Evolutionary conservation across 75 land plant genomes (phyloP).

Genomic region (Adiantum capillusveneris): DNA sequence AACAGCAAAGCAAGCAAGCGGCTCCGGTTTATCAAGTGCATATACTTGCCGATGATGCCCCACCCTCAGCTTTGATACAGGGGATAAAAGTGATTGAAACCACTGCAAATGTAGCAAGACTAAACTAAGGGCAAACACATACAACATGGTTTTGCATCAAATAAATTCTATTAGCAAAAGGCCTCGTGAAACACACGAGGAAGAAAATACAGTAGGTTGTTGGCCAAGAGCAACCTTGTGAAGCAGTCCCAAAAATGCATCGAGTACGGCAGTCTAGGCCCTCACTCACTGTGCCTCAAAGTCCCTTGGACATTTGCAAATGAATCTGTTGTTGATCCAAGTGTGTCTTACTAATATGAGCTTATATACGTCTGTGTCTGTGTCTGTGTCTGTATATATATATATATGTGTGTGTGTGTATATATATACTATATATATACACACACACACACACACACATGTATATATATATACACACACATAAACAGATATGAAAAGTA

Average conservation of each 20-base stretch:
- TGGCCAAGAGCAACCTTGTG: too few species aligned
- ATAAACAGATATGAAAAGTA: neutral
- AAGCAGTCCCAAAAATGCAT: neutral
- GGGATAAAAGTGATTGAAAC: conserved; percentile 61
- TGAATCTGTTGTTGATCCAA: too few species aligned
- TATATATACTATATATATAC: too few species aligned
- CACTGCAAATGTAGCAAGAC: conserved; percentile 36
- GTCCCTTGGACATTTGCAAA: too few species aligned
- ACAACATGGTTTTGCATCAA: neutral
- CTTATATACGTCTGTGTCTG: too few species aligned
- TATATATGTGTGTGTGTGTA: too few species aligned
- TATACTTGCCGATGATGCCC: conserved; percentile 33
- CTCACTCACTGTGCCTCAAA: too few species aligned
- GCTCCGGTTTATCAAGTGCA: conserved; percentile 41
- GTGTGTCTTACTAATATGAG: too few species aligned
- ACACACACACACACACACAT: neutral
- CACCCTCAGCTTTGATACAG: conserved; percentile 53
- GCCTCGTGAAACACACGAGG: too few species aligned
- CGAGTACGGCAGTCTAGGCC: too few species aligned
- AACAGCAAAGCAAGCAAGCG: conserved; percentile 64
- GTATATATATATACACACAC: neutral
- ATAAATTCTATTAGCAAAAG: neutral
- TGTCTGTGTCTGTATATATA: too few species aligned
- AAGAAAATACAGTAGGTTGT: too few species aligned
- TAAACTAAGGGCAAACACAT: neutral